phyloP scores from a whole-genome alignment of 495 filamentous ascomycete species.

The Penicillium lagena region DNA sequence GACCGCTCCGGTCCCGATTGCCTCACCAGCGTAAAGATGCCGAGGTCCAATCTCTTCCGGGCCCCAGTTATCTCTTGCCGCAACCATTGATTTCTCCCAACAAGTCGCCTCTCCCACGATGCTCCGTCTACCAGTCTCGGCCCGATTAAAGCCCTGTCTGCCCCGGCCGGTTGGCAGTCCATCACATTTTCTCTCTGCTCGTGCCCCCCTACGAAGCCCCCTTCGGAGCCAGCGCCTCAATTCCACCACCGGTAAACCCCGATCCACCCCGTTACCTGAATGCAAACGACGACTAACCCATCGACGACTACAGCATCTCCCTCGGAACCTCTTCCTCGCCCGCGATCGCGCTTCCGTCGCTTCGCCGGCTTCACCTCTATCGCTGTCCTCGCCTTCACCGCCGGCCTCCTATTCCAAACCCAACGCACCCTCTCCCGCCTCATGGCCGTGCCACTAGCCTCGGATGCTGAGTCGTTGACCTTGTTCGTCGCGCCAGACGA shows the following conservation, averaged over 20 bases:
- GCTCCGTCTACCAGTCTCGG: conserved; percentile 7
- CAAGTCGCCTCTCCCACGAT: conserved; percentile 6
- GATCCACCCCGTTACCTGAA: not conserved
- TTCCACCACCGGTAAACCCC: too few species aligned
- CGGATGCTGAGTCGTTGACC: conserved; percentile 66
- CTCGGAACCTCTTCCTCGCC: conserved; percentile 1
- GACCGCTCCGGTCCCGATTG: too few species aligned
- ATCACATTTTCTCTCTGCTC: not conserved
- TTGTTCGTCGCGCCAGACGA: conserved; percentile 61
- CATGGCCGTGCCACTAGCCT: conserved; percentile 43
- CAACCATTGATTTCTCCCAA: conserved; percentile 3
- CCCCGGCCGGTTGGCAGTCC: not conserved
- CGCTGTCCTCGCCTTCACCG: conserved; percentile 28
- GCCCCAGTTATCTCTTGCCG: not conserved
- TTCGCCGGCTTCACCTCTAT: conserved; percentile 33
- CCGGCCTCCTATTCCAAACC: conserved; percentile 24
- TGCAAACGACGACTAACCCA: not conserved
- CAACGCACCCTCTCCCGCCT: conserved; percentile 22
- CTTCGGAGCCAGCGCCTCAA: too few species aligned
- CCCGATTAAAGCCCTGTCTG: not conserved
- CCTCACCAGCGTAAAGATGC: too few species aligned
- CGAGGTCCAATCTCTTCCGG: too few species aligned
- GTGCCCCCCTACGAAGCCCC: too few species aligned
- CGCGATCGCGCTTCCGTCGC: conserved; percentile 29
- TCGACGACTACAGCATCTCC: conserved; percentile 3